Conservation (phyloP, 1,284 basidiomycete species). For the Cryptococcus amylolentus region DNA sequence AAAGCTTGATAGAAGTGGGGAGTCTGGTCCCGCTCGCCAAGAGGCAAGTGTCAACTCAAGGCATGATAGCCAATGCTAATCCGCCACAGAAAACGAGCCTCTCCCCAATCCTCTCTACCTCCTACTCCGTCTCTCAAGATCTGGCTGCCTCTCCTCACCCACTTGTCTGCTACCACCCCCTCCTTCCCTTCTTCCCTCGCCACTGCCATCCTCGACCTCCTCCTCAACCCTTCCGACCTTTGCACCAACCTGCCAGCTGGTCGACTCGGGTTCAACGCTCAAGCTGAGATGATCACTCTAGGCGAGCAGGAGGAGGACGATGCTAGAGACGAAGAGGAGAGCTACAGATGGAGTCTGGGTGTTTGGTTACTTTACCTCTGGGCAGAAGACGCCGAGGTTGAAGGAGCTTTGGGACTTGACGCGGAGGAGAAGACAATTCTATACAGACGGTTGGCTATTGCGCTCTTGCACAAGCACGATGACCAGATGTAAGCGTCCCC, state of each 20-base stretch:
- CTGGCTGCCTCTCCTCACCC: constrained; percentile 67
- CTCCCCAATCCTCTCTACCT: constrained; percentile 53
- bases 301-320: not conserved
- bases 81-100: constrained; percentile 51
- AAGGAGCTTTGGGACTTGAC: not conserved
- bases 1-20: constrained; percentile 62
- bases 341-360: constrained; percentile 22
- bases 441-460: constrained; percentile 6
- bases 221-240: constrained; percentile 34
- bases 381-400: not conserved
- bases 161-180: constrained; percentile 58
- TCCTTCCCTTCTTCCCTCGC: constrained; percentile 58
- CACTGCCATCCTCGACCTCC: constrained; percentile 53
- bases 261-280: not conserved
- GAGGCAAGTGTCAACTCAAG: constrained; percentile 56
- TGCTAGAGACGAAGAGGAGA: constrained; percentile 1
- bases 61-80: not conserved
- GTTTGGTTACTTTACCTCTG: constrained; percentile 23
- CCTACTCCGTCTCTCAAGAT: constrained; percentile 58
- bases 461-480: constrained; percentile 12
- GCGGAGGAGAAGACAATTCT: constrained; percentile 11
- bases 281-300: not conserved
- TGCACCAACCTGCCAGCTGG: not conserved
- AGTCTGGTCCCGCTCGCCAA: constrained; percentile 72
- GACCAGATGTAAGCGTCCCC: constrained; percentile 16